A percentile compares a stretch with the other conserved stretches of the same genome.
These are phyloP conservation scores for Bipolaris oryzae DNA, from an alignment of 2,329 filamentous ascomycete genomes.

Conservation along the genomic window DNA sequence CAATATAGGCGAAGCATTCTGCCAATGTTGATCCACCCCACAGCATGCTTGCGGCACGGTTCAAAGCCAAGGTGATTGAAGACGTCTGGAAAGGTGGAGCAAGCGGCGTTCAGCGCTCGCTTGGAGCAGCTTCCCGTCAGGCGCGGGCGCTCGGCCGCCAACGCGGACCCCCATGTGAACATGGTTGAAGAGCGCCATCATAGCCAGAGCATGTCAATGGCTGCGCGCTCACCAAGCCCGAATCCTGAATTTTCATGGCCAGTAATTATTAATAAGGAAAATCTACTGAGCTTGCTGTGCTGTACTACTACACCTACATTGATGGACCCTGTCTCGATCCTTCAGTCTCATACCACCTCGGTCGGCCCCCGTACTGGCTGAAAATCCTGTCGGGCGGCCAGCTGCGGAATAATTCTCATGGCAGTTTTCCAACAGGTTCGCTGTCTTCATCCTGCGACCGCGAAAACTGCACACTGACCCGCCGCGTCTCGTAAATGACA, in stretches of 20 bases:
- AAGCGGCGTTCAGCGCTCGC: constrained; percentile 1
- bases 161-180: constrained; percentile 7
- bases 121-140: constrained; percentile 5
- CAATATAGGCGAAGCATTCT: constrained; percentile 2
- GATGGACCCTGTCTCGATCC: neutral
- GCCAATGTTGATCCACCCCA: constrained; percentile 6
- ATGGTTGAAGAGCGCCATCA: neutral
- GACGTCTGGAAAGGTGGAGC: constrained; percentile 3
- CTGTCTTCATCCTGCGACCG: constrained; percentile 14
- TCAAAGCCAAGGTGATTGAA: neutral
- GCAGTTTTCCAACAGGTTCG: constrained; percentile 1
- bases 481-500: constrained; percentile 30
- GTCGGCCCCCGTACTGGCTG: neutral
- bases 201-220: neutral
- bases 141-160: neutral
- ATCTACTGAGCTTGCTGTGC: neutral
- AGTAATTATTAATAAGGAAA: neutral
- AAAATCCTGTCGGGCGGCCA: neutral
- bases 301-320: no score
- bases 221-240: neutral
- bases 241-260: neutral
- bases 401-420: constrained; percentile 6
- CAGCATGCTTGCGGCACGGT: constrained; percentile 9
- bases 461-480: constrained; percentile 30
- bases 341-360: neutral